Evolutionary conservation across 2,329 filamentous ascomycete species (phyloP).

Genomic region (Fusarium tanahbumbuense): DNA sequence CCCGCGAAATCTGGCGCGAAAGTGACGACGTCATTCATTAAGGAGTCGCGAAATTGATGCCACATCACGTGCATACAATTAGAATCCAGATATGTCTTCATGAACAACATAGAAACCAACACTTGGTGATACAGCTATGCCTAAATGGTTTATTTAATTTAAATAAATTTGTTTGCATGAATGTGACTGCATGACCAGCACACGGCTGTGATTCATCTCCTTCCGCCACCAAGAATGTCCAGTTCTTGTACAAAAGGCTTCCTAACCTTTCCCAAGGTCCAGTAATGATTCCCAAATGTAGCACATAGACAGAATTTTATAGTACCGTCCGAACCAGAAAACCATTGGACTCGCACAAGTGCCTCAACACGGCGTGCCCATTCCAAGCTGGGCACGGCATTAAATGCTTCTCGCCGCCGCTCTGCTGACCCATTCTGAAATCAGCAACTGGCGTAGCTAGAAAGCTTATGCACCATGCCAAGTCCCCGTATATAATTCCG

Average conservation of each 20-base stretch:
- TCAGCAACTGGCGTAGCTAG: slow-evolving; percentile 20
- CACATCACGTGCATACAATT: slow-evolving; percentile 51
- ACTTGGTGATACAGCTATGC: not conserved
- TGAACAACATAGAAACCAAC: not conserved
- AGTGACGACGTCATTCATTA: slow-evolving; percentile 37
- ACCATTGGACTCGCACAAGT: slow-evolving; percentile 12
- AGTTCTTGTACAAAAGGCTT: slow-evolving; percentile 19
- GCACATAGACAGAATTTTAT: slow-evolving; percentile 42
- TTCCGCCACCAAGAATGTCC: slow-evolving; percentile 14
- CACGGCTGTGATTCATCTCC: slow-evolving; percentile 28
- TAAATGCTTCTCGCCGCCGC: slow-evolving; percentile 31
- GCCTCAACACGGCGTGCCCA: slow-evolving; percentile 35
- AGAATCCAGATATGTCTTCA: not conserved
- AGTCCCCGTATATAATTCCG: slow-evolving; percentile 19
- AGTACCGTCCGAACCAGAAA: slow-evolving; percentile 23
- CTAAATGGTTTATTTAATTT: not conserved
- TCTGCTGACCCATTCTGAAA: slow-evolving; percentile 13
- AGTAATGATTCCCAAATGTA: slow-evolving; percentile 24
- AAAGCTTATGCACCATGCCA: slow-evolving; percentile 20
- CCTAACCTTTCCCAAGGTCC: slow-evolving; percentile 16
- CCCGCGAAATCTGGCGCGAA: slow-evolving; percentile 3
- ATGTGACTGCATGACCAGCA: slow-evolving; percentile 36
- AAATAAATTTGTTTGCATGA: slow-evolving; percentile 38
- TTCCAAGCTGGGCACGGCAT: slow-evolving; percentile 33
- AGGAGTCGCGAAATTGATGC: slow-evolving; percentile 52